phyloP scores from a whole-genome alignment of 2,329 filamentous ascomycete species.

The Cladosporium halotolerans region DNA sequence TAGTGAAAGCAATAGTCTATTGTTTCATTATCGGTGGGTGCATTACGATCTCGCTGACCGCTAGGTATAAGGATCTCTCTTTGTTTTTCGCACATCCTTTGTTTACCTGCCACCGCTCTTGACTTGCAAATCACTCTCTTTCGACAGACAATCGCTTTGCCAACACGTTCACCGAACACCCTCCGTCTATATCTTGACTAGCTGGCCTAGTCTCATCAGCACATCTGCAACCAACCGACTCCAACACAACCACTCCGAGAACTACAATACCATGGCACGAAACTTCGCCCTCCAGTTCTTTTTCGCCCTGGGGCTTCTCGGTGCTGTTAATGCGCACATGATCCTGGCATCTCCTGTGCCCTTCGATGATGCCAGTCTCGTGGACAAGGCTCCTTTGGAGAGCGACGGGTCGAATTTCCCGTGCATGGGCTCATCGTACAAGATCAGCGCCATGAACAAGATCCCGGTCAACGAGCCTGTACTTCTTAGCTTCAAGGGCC shows the following conservation, averaged over 20 bases:
- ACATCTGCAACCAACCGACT: not conserved
- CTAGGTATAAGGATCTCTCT: not conserved
- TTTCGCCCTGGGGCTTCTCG: conserved; percentile 38
- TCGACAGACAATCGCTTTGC: not conserved
- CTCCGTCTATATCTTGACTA: not conserved
- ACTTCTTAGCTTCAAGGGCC: conserved; percentile 61
- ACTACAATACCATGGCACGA: conserved; percentile 10
- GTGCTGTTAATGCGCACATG: conserved; percentile 64
- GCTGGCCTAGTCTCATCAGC: conserved; percentile 3
- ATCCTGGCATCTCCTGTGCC: conserved; percentile 63
- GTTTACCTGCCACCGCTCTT: not conserved
- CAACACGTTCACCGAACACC: conserved; percentile 1
- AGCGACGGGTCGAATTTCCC: conserved; percentile 56
- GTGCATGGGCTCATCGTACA: conserved; percentile 57
- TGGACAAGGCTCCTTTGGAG: conserved; percentile 60
- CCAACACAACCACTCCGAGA: conserved; percentile 4
- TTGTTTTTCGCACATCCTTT: not conserved
- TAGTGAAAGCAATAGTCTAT: not conserved
- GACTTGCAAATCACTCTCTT: conserved; percentile 5
- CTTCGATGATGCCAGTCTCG: conserved; percentile 44
- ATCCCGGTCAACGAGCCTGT: conserved; percentile 58
- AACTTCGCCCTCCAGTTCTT: conserved; percentile 16
- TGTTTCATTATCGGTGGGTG: conserved; percentile 1
- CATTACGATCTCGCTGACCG: not conserved
- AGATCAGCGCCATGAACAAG: conserved; percentile 49